phyloP scores from a whole-genome alignment of 768 basidiomycete species.

The Megacollybia marginata region DNA sequence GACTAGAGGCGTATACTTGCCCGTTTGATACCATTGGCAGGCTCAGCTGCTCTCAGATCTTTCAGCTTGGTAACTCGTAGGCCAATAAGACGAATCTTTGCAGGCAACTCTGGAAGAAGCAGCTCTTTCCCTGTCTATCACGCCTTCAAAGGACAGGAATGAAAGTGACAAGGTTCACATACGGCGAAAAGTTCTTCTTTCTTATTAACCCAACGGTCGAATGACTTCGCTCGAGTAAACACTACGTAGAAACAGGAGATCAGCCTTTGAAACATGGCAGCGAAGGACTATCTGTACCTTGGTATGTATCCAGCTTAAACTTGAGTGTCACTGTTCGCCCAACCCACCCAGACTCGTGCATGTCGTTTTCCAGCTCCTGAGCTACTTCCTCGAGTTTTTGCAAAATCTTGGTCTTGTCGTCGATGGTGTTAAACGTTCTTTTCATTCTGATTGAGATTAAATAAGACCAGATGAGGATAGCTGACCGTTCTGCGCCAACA shows the following conservation, averaged over 20 bases:
- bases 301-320: conserved; percentile 86
- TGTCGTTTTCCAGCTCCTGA: conserved; percentile 73
- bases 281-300: conserved; percentile 38
- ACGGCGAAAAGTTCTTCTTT: conserved; percentile 76
- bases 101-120: conserved; percentile 70
- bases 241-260: conserved; percentile 31
- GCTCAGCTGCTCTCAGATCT: conserved; percentile 52
- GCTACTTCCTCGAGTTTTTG: conserved; percentile 77
- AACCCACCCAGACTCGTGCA: conserved; percentile 72
- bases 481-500: conserved; percentile 82
- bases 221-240: conserved; percentile 78
- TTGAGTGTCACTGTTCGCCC: conserved; percentile 89
- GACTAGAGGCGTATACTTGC: conserved; percentile 31
- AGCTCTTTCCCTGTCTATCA: conserved; percentile 73
- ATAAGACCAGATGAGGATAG: neutral
- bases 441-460: neutral
- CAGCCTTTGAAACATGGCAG: neutral
- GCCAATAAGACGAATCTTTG: conserved; percentile 80
- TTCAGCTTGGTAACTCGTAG: conserved; percentile 84
- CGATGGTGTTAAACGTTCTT: conserved; percentile 73
- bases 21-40: conserved; percentile 59
- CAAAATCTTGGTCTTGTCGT: conserved; percentile 59
- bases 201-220: conserved; percentile 68
- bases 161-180: conserved; percentile 15
- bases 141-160: conserved; percentile 6